A percentile compares a stretch with the other conserved stretches of the same genome.
Evolutionary conservation across 2,329 filamentous ascomycete species (phyloP).

Genomic region (Aspergillus fructus): DNA sequence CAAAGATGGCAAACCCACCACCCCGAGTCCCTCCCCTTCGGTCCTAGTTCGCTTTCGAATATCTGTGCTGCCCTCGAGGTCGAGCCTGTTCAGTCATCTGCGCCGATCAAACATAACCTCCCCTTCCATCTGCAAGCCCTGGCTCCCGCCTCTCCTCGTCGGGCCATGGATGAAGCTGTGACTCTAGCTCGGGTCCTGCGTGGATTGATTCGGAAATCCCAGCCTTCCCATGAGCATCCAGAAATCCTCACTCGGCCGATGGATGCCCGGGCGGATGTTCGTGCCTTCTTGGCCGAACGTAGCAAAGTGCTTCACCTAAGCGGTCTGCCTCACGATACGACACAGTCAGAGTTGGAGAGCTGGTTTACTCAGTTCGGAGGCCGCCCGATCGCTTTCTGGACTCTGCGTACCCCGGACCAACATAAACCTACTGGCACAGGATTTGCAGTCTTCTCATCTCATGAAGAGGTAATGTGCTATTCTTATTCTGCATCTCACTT

Average conservation of each 20-base stretch:
- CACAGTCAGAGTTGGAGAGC: slow-evolving; percentile 96
- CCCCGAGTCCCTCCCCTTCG: slow-evolving; percentile 94
- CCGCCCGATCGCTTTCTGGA: slow-evolving; percentile 98
- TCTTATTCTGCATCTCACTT: slow-evolving; percentile 5
- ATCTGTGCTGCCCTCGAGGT: slow-evolving; percentile 98
- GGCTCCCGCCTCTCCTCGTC: slow-evolving; percentile 88
- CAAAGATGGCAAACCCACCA: slow-evolving; percentile 98
- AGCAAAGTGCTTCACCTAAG: slow-evolving; percentile 99
- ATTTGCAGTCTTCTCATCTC: slow-evolving; percentile 97
- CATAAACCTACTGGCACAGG: slow-evolving; percentile 99
- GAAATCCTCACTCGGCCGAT: slow-evolving; percentile 93
- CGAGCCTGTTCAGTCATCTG: slow-evolving; percentile 94
- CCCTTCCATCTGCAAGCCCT: slow-evolving; percentile 97
- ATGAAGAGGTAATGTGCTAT: slow-evolving; percentile 79
- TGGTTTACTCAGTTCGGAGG: slow-evolving; percentile 99
- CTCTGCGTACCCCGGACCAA: slow-evolving; percentile 92
- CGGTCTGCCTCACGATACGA: slow-evolving; percentile 94
- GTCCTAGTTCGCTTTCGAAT: slow-evolving; percentile 90
- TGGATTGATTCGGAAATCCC: slow-evolving; percentile 92
- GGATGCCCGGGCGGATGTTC: slow-evolving; percentile 94
- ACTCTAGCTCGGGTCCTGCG: slow-evolving; percentile 89
- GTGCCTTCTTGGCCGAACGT: slow-evolving; percentile 91
- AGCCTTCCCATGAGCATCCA: slow-evolving; percentile 87
- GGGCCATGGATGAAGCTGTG: slow-evolving; percentile 96
- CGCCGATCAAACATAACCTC: slow-evolving; percentile 97